Evolutionary conservation across 805 yeast genomes (phyloP).

Genomic region (Yamadazyma insecticola): DNA sequence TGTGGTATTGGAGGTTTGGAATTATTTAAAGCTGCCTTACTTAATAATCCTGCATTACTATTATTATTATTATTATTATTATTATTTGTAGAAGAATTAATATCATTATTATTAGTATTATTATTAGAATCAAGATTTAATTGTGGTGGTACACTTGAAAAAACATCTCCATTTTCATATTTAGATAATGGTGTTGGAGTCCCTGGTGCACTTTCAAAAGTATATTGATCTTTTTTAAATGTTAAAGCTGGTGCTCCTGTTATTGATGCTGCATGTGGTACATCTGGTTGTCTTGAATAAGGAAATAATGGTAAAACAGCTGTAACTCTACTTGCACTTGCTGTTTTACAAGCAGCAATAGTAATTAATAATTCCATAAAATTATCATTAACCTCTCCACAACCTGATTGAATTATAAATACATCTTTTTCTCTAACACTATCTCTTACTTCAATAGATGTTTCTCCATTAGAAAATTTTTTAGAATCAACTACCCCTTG

Average conservation of each 20-base stretch:
- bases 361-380: slow-evolving; percentile 78
- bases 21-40: slow-evolving; percentile 2
- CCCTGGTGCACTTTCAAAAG: slow-evolving; percentile 49
- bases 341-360: slow-evolving; percentile 89
- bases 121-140: slow-evolving; percentile 4
- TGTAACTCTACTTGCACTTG: slow-evolving; percentile 83
- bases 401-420: slow-evolving; percentile 80
- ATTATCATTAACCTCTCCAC: slow-evolving; percentile 84
- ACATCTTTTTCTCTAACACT: slow-evolving; percentile 97
- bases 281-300: slow-evolving; percentile 93
- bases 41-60: slow-evolving; percentile 4
- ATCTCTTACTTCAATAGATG: slow-evolving; percentile 77
- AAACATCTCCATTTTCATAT: slow-evolving; percentile 12
- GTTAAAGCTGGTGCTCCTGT: slow-evolving; percentile 62
- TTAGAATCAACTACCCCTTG: slow-evolving; percentile 62
- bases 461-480: slow-evolving; percentile 86
- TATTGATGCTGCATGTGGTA: slow-evolving; percentile 63
- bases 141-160: slow-evolving; percentile 10
- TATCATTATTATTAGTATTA: too few species aligned
- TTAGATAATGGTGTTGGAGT: slow-evolving; percentile 45
- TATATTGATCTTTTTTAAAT: slow-evolving; percentile 33
- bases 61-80: too few species aligned
- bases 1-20: too few species aligned
- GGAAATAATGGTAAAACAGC: slow-evolving; percentile 93
- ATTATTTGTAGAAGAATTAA: too few species aligned